Base-by-base conservation (phyloP, 1,139 yeast species). In the Candida frijolesensis region DNA sequence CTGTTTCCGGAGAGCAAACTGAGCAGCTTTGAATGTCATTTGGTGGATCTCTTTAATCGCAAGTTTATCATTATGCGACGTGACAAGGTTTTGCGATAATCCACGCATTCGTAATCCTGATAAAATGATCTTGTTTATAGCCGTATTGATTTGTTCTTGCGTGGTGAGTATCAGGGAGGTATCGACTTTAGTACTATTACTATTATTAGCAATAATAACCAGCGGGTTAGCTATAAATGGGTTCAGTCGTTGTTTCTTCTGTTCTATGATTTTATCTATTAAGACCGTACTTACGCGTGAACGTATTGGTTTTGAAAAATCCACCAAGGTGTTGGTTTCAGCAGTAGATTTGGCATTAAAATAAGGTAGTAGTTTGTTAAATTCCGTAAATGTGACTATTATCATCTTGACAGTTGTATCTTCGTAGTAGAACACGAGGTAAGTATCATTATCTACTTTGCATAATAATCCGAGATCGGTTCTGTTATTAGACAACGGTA, bases 61-160 rank as follows among this genome's bases (percentile, higher is more conserved):
- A 14, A 75, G 54, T 48, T 63, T 69, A 29, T 71, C 77, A 51
- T 72, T 72, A 10, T 59, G 51, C 4, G 69, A 57, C 16, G 57
- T 59, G 40, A 53, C 57, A 48, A 46, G 40, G 60, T 53, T 65
- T 30, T 66, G 60, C 1, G 74, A 66, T 38, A 76, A 61, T 1
- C 80, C 80, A 44, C 81, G 62, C 22, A 76, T 64, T 51, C 81
- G 58, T 37, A 76, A 63, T 0, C 80, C 81, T 6, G 79, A 73
- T 8, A 71, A 60, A 6, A 75, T 68, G 15, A 74, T 60, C 51
- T 71, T 72, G 47, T 65, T 68, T 27, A 74, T 62, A 10, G 73
- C 72, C 48, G 62, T 66, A 48, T 67, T 64, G 27, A 71, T 63
- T 51, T 72, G 78, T 18, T 71, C 75, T 35, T 61, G 62, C 29